Evolutionary conservation across 139 green algal species (phyloP).

Genomic region (Chlamydomonas eustigma): DNA sequence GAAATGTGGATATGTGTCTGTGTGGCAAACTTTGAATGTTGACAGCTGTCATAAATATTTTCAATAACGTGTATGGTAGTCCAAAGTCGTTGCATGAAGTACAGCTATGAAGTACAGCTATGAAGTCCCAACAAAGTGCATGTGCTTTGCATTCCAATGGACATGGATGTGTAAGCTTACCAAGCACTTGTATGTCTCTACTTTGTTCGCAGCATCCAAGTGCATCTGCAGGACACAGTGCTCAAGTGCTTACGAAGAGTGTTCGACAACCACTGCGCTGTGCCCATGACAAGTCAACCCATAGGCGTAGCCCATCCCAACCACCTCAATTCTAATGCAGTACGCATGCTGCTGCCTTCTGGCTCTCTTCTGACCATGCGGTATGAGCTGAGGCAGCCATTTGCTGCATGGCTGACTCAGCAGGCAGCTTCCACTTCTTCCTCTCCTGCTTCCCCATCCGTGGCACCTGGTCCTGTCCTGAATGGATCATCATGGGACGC

Average conservation of each 20-base stretch:
- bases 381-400: constrained; percentile 62
- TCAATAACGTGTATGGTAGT: too few relatives aligned
- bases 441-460: background rate
- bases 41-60: too few relatives aligned
- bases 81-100: too few relatives aligned
- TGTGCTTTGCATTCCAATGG: too few relatives aligned
- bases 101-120: too few relatives aligned
- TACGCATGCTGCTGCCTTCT: background rate
- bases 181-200: too few relatives aligned
- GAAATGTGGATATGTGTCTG: too few relatives aligned
- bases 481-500: constrained; percentile 4
- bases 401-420: constrained; percentile 60
- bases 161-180: too few relatives aligned
- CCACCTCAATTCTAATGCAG: background rate
- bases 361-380: background rate
- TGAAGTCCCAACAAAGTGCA: too few relatives aligned
- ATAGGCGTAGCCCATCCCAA: background rate
- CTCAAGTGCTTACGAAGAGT: constrained; percentile 3
- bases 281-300: constrained; percentile 22
- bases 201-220: background rate
- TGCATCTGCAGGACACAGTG: background rate
- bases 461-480: too few relatives aligned
- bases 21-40: too few relatives aligned
- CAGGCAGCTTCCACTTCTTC: background rate
- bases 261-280: constrained; percentile 17